Conservation (phyloP, 2,329 filamentous ascomycete genomes). For the Colletotrichum sp. region DNA sequence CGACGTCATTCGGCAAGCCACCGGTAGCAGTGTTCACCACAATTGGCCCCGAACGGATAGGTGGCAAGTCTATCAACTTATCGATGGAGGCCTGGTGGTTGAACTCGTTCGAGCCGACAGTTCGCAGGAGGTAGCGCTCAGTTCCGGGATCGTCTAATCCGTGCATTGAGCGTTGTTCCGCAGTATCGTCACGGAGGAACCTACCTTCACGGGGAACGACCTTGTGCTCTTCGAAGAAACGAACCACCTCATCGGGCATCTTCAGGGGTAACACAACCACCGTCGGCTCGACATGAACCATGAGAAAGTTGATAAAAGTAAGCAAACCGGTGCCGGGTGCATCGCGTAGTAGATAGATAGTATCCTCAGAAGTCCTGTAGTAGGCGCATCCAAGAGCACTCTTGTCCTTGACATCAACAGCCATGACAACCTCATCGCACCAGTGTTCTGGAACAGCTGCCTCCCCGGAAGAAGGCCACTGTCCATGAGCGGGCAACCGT, state of each 20-base stretch:
- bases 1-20: background rate
- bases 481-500: background rate
- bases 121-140: constrained; percentile 56
- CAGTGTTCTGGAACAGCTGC: background rate
- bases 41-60: constrained; percentile 21
- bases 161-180: background rate
- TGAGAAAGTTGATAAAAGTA: constrained; percentile 55
- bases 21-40: background rate
- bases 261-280: constrained; percentile 57
- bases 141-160: background rate
- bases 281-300: constrained; percentile 60
- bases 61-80: constrained; percentile 68
- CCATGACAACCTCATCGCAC: constrained; percentile 73
- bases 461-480: background rate
- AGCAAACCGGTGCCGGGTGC: background rate
- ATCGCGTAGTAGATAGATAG: constrained; percentile 79
- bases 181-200: background rate
- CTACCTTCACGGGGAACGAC: constrained; percentile 14
- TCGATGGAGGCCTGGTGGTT: constrained; percentile 68
- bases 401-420: constrained; percentile 74
- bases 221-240: constrained; percentile 29
- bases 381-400: constrained; percentile 83
- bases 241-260: constrained; percentile 44
- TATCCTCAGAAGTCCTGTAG: constrained; percentile 74
- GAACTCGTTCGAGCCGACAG: constrained; percentile 76